Evolutionary conservation across 1,284 basidiomycete species (phyloP).

Genomic region (Malassezia obtusa): DNA sequence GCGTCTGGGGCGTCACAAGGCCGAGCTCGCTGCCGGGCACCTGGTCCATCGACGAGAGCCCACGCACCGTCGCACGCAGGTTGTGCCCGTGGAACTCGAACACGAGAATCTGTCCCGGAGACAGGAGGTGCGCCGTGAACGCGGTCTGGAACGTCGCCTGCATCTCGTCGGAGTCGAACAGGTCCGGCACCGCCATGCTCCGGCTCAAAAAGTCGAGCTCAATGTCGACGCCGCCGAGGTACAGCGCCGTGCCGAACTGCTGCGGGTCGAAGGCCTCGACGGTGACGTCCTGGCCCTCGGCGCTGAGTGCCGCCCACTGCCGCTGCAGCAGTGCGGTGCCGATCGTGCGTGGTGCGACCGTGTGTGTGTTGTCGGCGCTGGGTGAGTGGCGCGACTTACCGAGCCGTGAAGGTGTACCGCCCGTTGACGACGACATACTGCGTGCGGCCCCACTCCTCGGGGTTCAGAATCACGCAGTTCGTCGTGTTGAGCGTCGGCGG

Average conservation of each 20-base stretch:
- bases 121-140: conserved; percentile 57
- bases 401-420: conserved; percentile 38
- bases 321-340: conserved; percentile 37
- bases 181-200: conserved; percentile 24
- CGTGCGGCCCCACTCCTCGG: conserved; percentile 40
- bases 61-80: conserved; percentile 64
- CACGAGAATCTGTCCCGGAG: conserved; percentile 62
- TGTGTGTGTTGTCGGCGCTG: conserved; percentile 26
- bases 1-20: conserved; percentile 78
- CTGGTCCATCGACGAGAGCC: conserved; percentile 55
- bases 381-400: not conserved
- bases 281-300: conserved; percentile 32
- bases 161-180: conserved; percentile 69
- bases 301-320: conserved; percentile 41
- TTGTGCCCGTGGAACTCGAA: conserved; percentile 87
- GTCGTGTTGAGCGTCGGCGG: conserved; percentile 30
- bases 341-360: conserved; percentile 30
- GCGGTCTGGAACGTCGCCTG: conserved; percentile 62
- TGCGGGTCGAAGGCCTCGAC: conserved; percentile 39
- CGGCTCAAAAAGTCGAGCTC: conserved; percentile 36
- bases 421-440: conserved; percentile 39
- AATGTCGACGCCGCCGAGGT: conserved; percentile 38
- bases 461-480: conserved; percentile 40
- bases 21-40: conserved; percentile 52
- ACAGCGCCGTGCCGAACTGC: conserved; percentile 31